Evolutionary conservation across 202 grass and related monocot species (phyloP).

Genomic region (Sporobolus alterniflorus): DNA sequence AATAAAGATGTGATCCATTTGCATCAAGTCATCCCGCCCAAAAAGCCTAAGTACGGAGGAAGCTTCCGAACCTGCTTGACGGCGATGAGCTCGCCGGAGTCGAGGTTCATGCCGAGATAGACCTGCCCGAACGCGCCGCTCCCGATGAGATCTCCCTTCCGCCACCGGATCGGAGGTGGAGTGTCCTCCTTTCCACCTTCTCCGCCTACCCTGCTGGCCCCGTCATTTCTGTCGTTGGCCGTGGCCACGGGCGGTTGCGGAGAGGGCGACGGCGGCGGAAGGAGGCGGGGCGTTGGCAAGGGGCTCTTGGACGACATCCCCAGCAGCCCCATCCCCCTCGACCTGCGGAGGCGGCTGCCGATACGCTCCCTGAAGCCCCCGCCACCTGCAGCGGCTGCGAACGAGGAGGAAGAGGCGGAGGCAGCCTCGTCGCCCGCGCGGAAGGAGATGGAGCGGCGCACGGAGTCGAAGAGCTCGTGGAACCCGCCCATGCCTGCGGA

Average conservation of each 20-base stretch:
- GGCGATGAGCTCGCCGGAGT: constrained; percentile 91
- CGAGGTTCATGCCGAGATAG: constrained; percentile 91
- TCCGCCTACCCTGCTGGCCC: neutral
- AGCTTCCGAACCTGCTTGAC: constrained; percentile 78
- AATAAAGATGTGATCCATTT: neutral
- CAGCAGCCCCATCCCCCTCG: constrained; percentile 62
- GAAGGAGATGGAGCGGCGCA: constrained; percentile 75
- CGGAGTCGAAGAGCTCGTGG: constrained; percentile 86
- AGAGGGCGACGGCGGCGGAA: neutral
- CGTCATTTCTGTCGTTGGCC: neutral
- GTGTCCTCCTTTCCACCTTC: constrained; percentile 41
- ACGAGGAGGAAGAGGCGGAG: constrained; percentile 1
- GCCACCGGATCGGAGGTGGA: constrained; percentile 70
- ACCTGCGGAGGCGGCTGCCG: constrained; percentile 68
- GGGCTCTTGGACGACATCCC: constrained; percentile 68
- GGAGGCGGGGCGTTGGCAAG: constrained; percentile 41
- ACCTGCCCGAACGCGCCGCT: constrained; percentile 86
- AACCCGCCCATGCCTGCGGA: constrained; percentile 44
- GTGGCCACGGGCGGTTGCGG: neutral
- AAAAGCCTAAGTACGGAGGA: neutral
- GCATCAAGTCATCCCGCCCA: too few relatives aligned
- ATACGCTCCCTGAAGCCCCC: constrained; percentile 57
- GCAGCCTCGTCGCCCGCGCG: constrained; percentile 44
- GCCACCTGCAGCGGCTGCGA: neutral
- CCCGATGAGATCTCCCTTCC: constrained; percentile 86